Evolutionary conservation across 1,284 basidiomycete species (phyloP).

Genomic region (Boletus sp.): DNA sequence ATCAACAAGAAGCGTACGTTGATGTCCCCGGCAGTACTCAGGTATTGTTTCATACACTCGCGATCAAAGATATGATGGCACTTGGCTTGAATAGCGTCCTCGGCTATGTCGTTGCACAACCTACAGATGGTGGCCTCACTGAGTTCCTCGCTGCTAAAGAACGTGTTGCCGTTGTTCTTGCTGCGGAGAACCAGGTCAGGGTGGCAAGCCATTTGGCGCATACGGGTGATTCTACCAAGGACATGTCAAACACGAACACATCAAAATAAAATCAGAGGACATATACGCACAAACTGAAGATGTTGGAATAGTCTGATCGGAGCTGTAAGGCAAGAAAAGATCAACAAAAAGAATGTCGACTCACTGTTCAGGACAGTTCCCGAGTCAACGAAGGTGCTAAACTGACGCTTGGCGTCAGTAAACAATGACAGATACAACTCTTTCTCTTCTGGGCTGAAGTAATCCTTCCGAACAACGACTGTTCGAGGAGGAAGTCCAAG

Average conservation of each 20-base stretch:
- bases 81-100: slow-evolving; percentile 92
- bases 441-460: slow-evolving; percentile 96
- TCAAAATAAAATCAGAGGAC: not conserved
- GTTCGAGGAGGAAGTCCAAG: slow-evolving; percentile 95
- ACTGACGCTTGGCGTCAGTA: slow-evolving; percentile 89
- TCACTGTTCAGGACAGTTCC: slow-evolving; percentile 90
- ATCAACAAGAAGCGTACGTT: slow-evolving; percentile 44
- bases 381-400: slow-evolving; percentile 85
- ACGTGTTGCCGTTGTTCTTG: slow-evolving; percentile 67
- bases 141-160: slow-evolving; percentile 50
- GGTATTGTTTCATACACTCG: slow-evolving; percentile 93
- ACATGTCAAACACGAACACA: slow-evolving; percentile 1
- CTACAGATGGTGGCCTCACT: slow-evolving; percentile 82
- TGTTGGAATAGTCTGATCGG: slow-evolving; percentile 84
- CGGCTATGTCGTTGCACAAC: slow-evolving; percentile 95
- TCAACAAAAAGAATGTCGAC: slow-evolving; percentile 30
- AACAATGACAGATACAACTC: slow-evolving; percentile 93
- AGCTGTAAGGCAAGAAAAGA: slow-evolving; percentile 13
- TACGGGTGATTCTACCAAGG: slow-evolving; percentile 62
- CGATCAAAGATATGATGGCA: slow-evolving; percentile 92
- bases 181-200: slow-evolving; percentile 93
- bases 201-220: slow-evolving; percentile 96
- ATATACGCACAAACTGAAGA: slow-evolving; percentile 72
- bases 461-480: slow-evolving; percentile 85
- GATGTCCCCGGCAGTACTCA: slow-evolving; percentile 72